Percentiles rank a stretch among this genome's conserved stretches.
Evolutionary conservation across 441 rosid species (phyloP).

Genomic region (Gossypium davidsonii): DNA sequence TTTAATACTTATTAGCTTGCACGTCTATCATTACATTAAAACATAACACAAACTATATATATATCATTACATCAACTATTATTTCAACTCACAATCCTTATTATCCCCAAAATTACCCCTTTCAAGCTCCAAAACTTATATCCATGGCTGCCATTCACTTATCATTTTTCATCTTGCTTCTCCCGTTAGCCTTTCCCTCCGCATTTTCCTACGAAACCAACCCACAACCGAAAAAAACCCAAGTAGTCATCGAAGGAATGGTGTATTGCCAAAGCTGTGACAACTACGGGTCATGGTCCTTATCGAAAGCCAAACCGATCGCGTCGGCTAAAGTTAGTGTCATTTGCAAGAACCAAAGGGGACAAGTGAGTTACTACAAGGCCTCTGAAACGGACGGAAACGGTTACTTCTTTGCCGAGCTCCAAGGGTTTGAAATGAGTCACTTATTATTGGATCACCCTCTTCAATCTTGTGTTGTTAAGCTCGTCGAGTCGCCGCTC

Average conservation of each 20-base stretch:
- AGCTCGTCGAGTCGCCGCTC: constrained; percentile 66
- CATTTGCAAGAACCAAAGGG: constrained; percentile 54
- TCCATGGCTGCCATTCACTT: constrained; percentile 35
- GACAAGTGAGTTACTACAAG: constrained; percentile 59
- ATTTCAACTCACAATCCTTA: constrained; percentile 8
- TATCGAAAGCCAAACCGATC: constrained; percentile 55
- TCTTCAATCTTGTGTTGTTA: constrained; percentile 65
- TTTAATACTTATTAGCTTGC: constrained; percentile 25
- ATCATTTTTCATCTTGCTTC: constrained; percentile 26
- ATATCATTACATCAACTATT: background rate
- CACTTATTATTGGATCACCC: constrained; percentile 61
- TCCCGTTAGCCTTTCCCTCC: constrained; percentile 27
- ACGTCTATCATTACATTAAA: constrained; percentile 19
- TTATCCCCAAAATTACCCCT: background rate
- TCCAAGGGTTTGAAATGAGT: constrained; percentile 47
- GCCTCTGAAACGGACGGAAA: constrained; percentile 42
- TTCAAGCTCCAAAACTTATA: constrained; percentile 14
- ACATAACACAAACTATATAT: background rate
- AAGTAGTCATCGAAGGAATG: constrained; percentile 68
- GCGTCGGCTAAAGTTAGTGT: constrained; percentile 67
- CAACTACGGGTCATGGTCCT: constrained; percentile 62
- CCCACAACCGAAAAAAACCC: constrained; percentile 31
- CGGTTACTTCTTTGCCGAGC: constrained; percentile 72
- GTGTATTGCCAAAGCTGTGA: constrained; percentile 82
- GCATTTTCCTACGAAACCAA: constrained; percentile 22